Evolutionary conservation across 345 rosid genomes (phyloP).

Genomic region (Syzygium jambos): DNA sequence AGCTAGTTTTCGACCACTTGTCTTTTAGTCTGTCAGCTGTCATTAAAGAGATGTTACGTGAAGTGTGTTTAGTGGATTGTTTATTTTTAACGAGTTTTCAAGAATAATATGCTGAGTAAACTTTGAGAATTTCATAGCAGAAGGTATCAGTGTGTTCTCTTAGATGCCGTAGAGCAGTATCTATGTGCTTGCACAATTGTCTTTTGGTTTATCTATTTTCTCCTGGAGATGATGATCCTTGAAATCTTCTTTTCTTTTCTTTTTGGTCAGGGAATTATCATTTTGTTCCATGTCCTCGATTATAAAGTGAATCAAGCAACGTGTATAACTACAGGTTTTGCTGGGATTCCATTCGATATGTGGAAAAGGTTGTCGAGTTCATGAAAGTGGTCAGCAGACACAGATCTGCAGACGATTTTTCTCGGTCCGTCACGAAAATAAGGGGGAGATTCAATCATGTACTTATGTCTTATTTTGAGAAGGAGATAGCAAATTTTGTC

Average conservation of each 20-base stretch:
- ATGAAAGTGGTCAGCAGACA: background rate
- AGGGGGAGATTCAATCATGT: background rate
- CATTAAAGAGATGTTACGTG: background rate
- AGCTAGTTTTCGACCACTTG: background rate
- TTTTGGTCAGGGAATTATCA: background rate
- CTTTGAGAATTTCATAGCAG: background rate
- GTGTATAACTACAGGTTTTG: background rate
- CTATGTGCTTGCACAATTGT: background rate
- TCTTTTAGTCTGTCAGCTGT: background rate
- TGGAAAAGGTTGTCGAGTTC: background rate
- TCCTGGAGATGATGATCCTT: background rate
- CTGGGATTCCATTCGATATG: background rate
- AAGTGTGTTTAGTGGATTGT: background rate
- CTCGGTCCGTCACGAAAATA: background rate
- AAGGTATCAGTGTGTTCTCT: background rate
- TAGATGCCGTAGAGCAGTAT: background rate
- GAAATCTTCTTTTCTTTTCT: background rate
- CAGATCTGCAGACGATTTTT: background rate
- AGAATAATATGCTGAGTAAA: background rate
- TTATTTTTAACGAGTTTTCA: background rate
- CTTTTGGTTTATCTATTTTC: background rate
- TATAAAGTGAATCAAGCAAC: background rate
- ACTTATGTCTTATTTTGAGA: background rate
- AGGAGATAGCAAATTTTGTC: background rate
- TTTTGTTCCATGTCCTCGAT: background rate